Base-by-base conservation (phyloP, 306 rosid species). In the Gastrolobium villosum region DNA sequence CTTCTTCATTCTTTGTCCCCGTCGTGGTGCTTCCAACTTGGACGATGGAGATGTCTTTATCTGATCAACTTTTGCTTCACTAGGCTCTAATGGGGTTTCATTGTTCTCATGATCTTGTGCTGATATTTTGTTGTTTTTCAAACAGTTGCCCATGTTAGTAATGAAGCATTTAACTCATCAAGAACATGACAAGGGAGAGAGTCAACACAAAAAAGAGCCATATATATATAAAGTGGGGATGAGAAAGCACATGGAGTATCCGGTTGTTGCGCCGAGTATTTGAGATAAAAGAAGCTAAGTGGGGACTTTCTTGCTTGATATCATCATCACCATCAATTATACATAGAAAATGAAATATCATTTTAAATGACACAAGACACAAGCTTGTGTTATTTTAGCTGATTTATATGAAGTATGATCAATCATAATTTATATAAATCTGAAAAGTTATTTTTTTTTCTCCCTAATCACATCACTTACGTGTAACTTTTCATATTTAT, bases 131-230 rank as follows among this genome's bases (percentile, higher is more conserved):
- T 48, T 85, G 63, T 41, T 85, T 76, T 68, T 82, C 65, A 94
- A 73, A 79, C 97, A 94, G 37, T 89, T 94, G 9, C 99, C 99
- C 99, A 94, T 92, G 39, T 74, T 57, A 4, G 34, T 9, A 31
- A 60, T n/a, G 57, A 39, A 65, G 52, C 32, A 60, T 31, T 10
- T 5, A 66, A 74, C 13, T 34, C 8, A 63, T 10, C 32, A 59
- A 11, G 57, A 49, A 13, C 26, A 50, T 2, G 14, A 34, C 10
- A 44, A 9, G 66, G 70, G 75, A 77, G 53, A 74, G 65, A 11
- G 46, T 67, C 30, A 6, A 0, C 11, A 20, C 10, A 41, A 52
- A 61, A 41, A 28, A 36, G 77, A 65, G 35, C 1, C n/a, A 74
- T 64, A 76, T 75, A 78, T 5, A 60, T 75, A 78, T 5, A 60